Base-by-base conservation (phyloP, 164 flowering plant species). In the Macadamia integrifolia region DNA sequence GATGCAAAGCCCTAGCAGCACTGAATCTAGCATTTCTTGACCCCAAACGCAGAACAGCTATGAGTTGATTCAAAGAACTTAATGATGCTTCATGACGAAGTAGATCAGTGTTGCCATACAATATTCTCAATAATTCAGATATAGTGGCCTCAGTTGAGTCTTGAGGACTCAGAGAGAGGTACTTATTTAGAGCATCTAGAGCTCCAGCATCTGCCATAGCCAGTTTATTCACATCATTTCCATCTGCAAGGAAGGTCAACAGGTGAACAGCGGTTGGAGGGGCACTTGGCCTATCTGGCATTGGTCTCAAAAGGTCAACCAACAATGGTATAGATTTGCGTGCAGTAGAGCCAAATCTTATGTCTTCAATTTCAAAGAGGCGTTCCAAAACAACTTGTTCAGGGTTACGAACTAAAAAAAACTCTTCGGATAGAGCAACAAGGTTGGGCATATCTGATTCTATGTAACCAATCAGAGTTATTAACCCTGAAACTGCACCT, bases 131-230 rank as follows among this genome's bases (percentile, higher is more conserved):
- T 28, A 91, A 65, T 40, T 91, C 91, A 66, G 87, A 73, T 71
- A 91, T 82, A 12, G 82, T 66, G 46, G 83, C 82, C 75, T 91
- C 97, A 15, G 85, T 80, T 42, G 85, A 79, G 74, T 89, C 95
- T 74, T 86, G 93, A 64, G 97, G 95, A 78, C 95, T 83, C 77
- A 91, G 71, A 63, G 95, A 91, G 31, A 91, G 77, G 78, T 91
- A 91, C 60, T 82, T 89, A 6, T 89, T 78, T 61, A 91, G 69
- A 68, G 92, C 91, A 82, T 91, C 97, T 65, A 91, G 68, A 64
- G 84, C 97, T 73, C 97, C 97, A 73, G 95, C 85, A 73, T 91
- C 97, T 62, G 93, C 95, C 87, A 89, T 87, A n/a, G 81, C 69
- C 66, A 85, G 69, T 72, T 91, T 91, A 74, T 89, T 89, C 58